Conservation (phyloP, 768 basidiomycete species). For the Pisolithus microcarpus region DNA sequence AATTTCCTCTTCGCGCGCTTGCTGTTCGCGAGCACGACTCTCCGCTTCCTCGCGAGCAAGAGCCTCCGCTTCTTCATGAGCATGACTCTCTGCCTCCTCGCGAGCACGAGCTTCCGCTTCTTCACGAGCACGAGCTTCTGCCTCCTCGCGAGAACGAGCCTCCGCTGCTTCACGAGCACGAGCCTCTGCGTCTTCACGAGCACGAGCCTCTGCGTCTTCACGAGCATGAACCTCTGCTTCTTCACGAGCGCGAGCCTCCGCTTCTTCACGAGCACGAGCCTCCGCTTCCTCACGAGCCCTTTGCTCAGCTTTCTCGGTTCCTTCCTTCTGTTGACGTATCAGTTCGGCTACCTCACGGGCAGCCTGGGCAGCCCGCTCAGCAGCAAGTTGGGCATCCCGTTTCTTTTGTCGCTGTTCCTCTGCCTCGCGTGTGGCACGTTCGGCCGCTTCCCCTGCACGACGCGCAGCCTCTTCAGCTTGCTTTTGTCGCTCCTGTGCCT, state of each 20-base stretch:
- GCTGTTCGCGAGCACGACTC: conserved; percentile 17
- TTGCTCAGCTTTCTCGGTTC: conserved; percentile 16
- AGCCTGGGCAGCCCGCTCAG: conserved; percentile 17
- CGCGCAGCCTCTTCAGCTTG: too few relatives aligned
- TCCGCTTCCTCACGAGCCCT: conserved; percentile 17
- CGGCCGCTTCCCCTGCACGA: too few relatives aligned
- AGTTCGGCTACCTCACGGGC: conserved; percentile 20
- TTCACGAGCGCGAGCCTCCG: conserved; percentile 16
- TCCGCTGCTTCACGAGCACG: conserved; percentile 13
- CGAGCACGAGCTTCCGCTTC: too few relatives aligned
- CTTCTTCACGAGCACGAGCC: conserved; percentile 1
- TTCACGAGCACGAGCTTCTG: conserved; percentile 1
- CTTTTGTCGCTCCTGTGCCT: conserved; percentile 19
- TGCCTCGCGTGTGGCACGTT: too few relatives aligned
- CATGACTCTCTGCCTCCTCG: too few relatives aligned
- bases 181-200: conserved; percentile 12
- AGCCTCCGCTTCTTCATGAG: too few relatives aligned
- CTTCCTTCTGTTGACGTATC: conserved; percentile 14
- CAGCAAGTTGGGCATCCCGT: too few relatives aligned
- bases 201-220: conserved; percentile 13
- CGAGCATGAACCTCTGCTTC: conserved; percentile 14
- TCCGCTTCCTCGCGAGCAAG: too few relatives aligned
- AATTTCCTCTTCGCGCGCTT: conserved; percentile 12
- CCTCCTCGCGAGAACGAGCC: conserved; percentile 14
- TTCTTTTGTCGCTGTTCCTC: too few relatives aligned